Percentiles rank a stretch among this genome's conserved stretches.
Evolutionary conservation across 2,329 filamentous ascomycete genomes (phyloP).

Genomic region (Dichotomopilus funicola): DNA sequence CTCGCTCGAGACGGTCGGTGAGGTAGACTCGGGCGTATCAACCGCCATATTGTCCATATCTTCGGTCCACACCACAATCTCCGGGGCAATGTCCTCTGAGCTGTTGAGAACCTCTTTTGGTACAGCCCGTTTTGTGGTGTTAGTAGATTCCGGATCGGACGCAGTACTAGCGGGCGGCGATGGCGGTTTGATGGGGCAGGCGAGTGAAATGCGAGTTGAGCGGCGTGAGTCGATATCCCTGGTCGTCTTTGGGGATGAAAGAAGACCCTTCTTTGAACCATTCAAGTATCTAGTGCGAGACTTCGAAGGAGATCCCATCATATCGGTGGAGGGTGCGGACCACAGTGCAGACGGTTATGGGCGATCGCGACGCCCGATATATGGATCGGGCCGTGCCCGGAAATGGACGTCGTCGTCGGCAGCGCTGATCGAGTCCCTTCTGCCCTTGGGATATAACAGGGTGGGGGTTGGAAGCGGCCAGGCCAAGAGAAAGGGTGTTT

Average conservation of each 20-base stretch:
- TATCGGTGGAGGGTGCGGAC: slow-evolving; percentile 11
- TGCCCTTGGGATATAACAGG: slow-evolving; percentile 15
- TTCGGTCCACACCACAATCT: slow-evolving; percentile 42
- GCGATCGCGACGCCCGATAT: slow-evolving; percentile 3
- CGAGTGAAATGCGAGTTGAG: slow-evolving; percentile 19
- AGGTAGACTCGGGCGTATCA: slow-evolving; percentile 20
- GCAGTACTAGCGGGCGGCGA: slow-evolving; percentile 15
- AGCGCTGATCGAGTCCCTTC: slow-evolving; percentile 15
- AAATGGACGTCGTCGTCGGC: slow-evolving; percentile 11
- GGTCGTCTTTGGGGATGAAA: slow-evolving; percentile 14
- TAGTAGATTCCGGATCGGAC: slow-evolving; percentile 8
- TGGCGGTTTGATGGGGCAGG: slow-evolving; percentile 15
- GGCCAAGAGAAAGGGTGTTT: neutral
- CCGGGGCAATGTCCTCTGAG: slow-evolving; percentile 32
- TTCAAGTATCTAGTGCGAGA: slow-evolving; percentile 19
- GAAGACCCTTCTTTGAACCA: slow-evolving; percentile 27
- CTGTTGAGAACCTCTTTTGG: neutral
- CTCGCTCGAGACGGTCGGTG: slow-evolving; percentile 12
- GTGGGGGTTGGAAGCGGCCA: neutral
- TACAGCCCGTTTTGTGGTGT: neutral
- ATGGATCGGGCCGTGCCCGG: neutral
- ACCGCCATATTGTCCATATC: slow-evolving; percentile 34
- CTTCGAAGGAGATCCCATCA: slow-evolving; percentile 20
- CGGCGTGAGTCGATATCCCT: slow-evolving; percentile 32
- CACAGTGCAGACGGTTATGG: slow-evolving; percentile 4